These are phyloP conservation scores for Mikania micrantha DNA, from an alignment of 129 eudicot species.

Conservation along the genomic window DNA sequence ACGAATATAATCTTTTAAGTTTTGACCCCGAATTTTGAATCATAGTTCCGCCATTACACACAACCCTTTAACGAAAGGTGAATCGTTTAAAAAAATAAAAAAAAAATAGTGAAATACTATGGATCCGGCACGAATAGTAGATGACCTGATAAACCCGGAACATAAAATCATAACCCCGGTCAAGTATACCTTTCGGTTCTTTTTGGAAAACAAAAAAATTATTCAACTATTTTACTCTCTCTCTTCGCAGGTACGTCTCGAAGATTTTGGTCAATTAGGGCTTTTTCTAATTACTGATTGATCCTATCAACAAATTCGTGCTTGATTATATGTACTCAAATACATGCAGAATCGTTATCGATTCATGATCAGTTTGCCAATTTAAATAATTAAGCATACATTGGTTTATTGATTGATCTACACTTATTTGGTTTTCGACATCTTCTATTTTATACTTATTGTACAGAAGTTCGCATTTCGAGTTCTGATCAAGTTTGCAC, in stretches of 20 bases:
- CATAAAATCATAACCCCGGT: no score
- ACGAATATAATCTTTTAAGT: no score
- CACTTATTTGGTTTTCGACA: neutral
- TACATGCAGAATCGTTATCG: neutral
- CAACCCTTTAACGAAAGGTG: no score
- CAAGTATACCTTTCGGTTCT: neutral
- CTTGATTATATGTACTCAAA: neutral
- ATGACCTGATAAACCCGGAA: neutral
- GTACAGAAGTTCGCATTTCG: neutral
- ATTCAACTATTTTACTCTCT: neutral
- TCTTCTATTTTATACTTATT: neutral
- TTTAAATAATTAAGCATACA: conserved; percentile 4
- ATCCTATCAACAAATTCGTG: neutral
- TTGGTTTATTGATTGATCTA: conserved; percentile 13
- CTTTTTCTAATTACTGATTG: conserved; percentile 8
- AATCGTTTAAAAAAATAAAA: no score
- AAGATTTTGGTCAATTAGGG: conserved; percentile 18
- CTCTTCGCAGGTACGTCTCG: neutral
- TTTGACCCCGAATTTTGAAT: no score
- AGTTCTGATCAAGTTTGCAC: neutral
- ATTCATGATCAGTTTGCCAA: neutral
- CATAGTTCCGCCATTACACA: no score
- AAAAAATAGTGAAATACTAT: neutral
- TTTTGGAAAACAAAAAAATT: neutral
- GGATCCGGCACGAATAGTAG: neutral